Base-by-base conservation (phyloP, 805 yeast genomes). In the Dipodascopsis tothii region DNA sequence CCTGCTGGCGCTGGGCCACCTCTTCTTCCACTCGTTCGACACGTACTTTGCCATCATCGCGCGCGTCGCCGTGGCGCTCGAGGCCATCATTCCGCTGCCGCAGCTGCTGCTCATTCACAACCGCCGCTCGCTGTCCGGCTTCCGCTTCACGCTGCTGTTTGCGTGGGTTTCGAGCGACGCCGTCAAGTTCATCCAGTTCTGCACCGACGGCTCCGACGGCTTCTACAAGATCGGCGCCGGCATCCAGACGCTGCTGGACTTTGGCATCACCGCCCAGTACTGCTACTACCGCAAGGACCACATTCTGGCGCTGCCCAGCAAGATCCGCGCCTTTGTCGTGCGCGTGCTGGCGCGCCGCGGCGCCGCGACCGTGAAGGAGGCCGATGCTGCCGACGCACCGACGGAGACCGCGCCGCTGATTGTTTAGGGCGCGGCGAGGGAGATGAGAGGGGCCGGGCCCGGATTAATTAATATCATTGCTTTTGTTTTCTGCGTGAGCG, bases 161-260 rank as follows among this genome's bases (percentile, higher is more conserved):
- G 80, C 88, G 56, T 87, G 96, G 96, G 67, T 87, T 3, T 80
- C 90, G 47, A 96, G 96, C 45, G 96, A 87, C 64, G 67, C 81
- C 33, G 73, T 85, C 32, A 88, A 88, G 60, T 74, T 85, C 20
- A 68, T 80, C 41, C 84, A 84, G 57, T 66, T 84, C 41, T 55
- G 83, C n/a, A 83, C 72, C 61, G 94, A 94, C 14, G 82, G 92
- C 1, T 73, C 73, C 42, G 53, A 44, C 16, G 46, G 37, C 38
- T 49, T 46, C 44, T 73, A 83, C 52, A 50, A 43, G 19, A 74
- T 84, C 22, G 79, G 87, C 2, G 54, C 65, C 4, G 67, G 83
- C 35, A 81, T 84, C 60, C 95, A 85, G 65, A 82, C 83, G 79
- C 58, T 73, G 19, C 68, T 85, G 47, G 92, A 85, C 60, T 64